Evolutionary conservation across 371 early-diverging fungal genomes (phyloP), one percentile per base, ranked within the genome.

Genomic region (Lichtheimia ornata): DNA sequence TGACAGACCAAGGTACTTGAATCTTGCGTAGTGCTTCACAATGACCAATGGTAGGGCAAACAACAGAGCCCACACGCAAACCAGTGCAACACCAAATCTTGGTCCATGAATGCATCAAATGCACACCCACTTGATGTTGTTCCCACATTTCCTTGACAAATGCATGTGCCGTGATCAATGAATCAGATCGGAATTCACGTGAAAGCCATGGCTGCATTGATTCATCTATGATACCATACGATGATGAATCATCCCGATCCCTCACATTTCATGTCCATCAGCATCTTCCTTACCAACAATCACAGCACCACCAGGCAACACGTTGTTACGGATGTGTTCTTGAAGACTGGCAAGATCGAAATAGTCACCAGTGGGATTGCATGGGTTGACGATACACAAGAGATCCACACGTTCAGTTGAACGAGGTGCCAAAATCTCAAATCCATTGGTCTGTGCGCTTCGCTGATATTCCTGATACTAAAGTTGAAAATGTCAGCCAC

Each of bases 31-130:
- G 73, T 2, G 79, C 82, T 9, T 84, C 79, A 64, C 88, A 88
- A 62, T 91, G 90, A 5, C 71, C 71, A 5, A 65, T 79, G 0
- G 92, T 92, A 12, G 94, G 93, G 66, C 93, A 90, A 41, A 94
- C 86, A 14, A 94, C 85, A 0, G 93, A 92, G 20, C 94, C 94
- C n/a, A 93, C 74, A 45, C 94, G 89, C 28, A 94, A 78, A 15
- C 94, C 94, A 1, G 94, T 91, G 76, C 94, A 94, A 28, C 90
- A 91, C 94, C 94, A 94, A 52, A 94, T 82, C 76, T 94, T 94
- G 56, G 94, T 94, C 94, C 94, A 94, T 18, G 92, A 91, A 72
- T 94, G 94, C 73, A 94, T 92, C 18, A 94, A 83, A 66, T 90
- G 91, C 53, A 93, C 80, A 15, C 89, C 84, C 4, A 93, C 84